These are phyloP conservation scores for Amaranthus hypochondriacus DNA, from an alignment of 148 eudicot species.

Conservation along the genomic window DNA sequence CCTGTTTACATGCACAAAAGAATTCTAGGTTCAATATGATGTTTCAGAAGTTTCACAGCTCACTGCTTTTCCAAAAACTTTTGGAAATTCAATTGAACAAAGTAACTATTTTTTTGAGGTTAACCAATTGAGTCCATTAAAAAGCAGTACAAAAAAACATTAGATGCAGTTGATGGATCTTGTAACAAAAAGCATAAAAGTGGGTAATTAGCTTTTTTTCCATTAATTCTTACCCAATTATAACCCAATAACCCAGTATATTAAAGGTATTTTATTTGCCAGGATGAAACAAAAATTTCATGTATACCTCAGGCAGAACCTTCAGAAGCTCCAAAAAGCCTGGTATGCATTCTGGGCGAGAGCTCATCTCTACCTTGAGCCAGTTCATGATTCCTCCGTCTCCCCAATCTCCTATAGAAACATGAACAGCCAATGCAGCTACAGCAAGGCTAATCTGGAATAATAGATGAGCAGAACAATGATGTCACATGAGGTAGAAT, in stretches of 20 bases:
- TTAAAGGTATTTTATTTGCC: not conserved
- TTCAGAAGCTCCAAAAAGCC: slow-evolving; percentile 91
- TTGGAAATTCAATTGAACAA: slow-evolving; percentile 1
- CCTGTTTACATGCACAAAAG: slow-evolving; percentile 42
- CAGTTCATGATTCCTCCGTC: slow-evolving; percentile 85
- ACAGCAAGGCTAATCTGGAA: slow-evolving; percentile 96
- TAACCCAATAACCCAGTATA: not conserved
- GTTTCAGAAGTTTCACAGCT: not conserved
- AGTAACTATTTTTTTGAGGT: not conserved
- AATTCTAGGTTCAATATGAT: not conserved
- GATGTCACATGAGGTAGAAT: slow-evolving; percentile 8
- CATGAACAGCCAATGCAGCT: slow-evolving; percentile 98
- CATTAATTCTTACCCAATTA: not conserved
- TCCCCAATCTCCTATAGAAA: slow-evolving; percentile 94
- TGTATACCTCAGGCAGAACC: slow-evolving; percentile 91
- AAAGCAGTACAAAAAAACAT: not conserved
- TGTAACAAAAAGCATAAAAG: not conserved
- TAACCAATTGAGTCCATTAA: not conserved
- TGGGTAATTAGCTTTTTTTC: not conserved
- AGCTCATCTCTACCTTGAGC: slow-evolving; percentile 84
- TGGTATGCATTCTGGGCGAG: slow-evolving; percentile 74
- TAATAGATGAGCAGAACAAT: slow-evolving; percentile 1
- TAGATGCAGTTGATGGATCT: not conserved
- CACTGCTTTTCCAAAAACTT: not conserved
- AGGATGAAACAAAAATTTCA: not conserved